phyloP scores from a whole-genome alignment of 1,284 basidiomycete species.

The Leccinum solheimii region DNA sequence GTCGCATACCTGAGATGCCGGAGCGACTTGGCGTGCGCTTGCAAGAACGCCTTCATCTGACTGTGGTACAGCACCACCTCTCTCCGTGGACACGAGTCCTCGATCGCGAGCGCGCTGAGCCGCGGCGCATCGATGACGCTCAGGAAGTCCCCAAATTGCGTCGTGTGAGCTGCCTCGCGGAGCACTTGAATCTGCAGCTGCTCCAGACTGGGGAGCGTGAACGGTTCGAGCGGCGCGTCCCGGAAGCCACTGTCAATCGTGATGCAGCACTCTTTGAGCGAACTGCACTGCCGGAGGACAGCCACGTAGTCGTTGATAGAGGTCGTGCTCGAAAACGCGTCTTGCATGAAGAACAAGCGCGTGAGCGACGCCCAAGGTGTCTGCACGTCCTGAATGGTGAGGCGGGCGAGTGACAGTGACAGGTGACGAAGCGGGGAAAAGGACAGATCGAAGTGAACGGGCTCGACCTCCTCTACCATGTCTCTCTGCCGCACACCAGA shows the following conservation, averaged over 20 bases:
- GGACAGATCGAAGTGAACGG: constrained; percentile 19
- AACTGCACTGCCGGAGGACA: constrained; percentile 21
- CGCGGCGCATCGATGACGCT: constrained; percentile 18
- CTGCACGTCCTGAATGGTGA: constrained; percentile 19
- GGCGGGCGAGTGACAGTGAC: constrained; percentile 23
- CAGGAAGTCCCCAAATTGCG: constrained; percentile 23
- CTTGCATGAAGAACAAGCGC: constrained; percentile 27
- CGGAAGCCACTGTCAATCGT: constrained; percentile 16
- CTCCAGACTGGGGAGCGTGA: constrained; percentile 26
- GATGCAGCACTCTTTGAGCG: constrained; percentile 26
- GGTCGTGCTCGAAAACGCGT: constrained; percentile 24
- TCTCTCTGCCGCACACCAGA: constrained; percentile 3
- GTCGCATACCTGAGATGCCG: constrained; percentile 20
- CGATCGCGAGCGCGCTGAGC: constrained; percentile 20
- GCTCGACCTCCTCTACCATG: neutral
- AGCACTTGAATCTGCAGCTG: constrained; percentile 20
- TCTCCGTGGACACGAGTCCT: constrained; percentile 22
- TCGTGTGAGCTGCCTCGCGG: constrained; percentile 21
- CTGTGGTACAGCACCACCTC: constrained; percentile 22
- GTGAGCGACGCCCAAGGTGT: constrained; percentile 24
- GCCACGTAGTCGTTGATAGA: constrained; percentile 26
- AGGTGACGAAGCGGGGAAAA: constrained; percentile 20
- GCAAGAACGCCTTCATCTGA: constrained; percentile 23
- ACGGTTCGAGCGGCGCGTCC: constrained; percentile 13
- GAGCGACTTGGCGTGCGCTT: constrained; percentile 15